These are phyloP conservation scores for Volvox carteri DNA, from an alignment of 163 green algal genomes.

Conservation along the genomic window DNA sequence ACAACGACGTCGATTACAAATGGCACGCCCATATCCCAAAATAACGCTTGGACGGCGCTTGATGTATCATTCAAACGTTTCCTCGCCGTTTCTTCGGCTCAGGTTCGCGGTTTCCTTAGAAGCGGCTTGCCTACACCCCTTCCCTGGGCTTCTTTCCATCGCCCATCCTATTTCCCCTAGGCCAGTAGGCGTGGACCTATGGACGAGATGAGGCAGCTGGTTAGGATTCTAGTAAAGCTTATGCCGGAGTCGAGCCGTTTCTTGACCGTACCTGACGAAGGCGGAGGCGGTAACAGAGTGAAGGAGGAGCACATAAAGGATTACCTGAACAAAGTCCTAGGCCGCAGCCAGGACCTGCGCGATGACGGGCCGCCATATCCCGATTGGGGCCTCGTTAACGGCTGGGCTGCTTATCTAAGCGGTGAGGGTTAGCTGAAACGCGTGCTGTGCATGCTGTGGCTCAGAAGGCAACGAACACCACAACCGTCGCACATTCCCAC, in stretches of 20 bases:
- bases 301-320: conserved; percentile 88
- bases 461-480: not conserved
- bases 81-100: no score
- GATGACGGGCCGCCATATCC: conserved; percentile 78
- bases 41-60: no score
- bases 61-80: no score
- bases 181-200: conserved; percentile 16
- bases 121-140: no score
- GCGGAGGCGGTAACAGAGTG: conserved; percentile 89
- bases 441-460: conserved; percentile 12
- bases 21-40: no score
- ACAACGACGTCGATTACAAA: no score
- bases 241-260: conserved; percentile 63
- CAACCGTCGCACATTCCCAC: not conserved
- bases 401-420: conserved; percentile 85
- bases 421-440: conserved; percentile 54
- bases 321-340: conserved; percentile 75
- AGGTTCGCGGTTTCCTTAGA: no score
- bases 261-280: conserved; percentile 69
- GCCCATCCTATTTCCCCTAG: no score
- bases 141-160: no score
- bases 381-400: conserved; percentile 83
- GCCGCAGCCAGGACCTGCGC: conserved; percentile 15
- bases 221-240: conserved; percentile 86
- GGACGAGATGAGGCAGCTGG: conserved; percentile 90